phyloP scores from a whole-genome alignment of 257 asterid genomes.

The Rhazya stricta region DNA sequence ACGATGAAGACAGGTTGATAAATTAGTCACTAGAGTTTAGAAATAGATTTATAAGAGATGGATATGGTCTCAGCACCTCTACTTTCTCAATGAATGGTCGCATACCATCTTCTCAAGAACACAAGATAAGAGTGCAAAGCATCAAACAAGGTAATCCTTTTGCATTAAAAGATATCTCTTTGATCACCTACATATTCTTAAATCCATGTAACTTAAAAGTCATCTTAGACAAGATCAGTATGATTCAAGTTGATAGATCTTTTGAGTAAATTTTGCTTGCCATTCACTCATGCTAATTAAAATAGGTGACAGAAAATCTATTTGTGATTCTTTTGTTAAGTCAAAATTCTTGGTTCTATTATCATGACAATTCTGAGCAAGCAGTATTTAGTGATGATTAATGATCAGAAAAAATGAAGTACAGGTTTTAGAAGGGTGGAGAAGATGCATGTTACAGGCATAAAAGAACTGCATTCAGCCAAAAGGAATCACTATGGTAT shows the following conservation, averaged over 20 bases:
- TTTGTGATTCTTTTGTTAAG: not conserved
- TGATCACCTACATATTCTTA: not conserved
- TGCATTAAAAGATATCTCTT: not conserved
- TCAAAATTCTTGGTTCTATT: not conserved
- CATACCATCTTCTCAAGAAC: not conserved
- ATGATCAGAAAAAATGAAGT: not conserved
- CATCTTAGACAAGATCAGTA: not conserved
- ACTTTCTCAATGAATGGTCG: not conserved
- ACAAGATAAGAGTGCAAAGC: not conserved
- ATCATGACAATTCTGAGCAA: not conserved
- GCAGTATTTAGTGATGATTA: not conserved
- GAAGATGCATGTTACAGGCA: not conserved
- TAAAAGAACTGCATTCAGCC: not conserved
- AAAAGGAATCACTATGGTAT: not conserved
- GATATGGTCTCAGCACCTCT: not conserved
- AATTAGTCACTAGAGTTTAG: not conserved
- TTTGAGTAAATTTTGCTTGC: not conserved
- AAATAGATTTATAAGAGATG: not conserved
- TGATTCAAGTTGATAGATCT: not conserved
- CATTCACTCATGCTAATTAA: not conserved
- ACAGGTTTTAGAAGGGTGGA: not conserved
- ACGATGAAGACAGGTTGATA: not conserved
- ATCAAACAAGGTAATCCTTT: not conserved
- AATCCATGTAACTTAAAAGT: not conserved
- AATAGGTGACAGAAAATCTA: not conserved